Evolutionary conservation across 495 filamentous ascomycete species (phyloP), one percentile per base, ranked within the genome.

Genomic region (Lophiotrema nucula): DNA sequence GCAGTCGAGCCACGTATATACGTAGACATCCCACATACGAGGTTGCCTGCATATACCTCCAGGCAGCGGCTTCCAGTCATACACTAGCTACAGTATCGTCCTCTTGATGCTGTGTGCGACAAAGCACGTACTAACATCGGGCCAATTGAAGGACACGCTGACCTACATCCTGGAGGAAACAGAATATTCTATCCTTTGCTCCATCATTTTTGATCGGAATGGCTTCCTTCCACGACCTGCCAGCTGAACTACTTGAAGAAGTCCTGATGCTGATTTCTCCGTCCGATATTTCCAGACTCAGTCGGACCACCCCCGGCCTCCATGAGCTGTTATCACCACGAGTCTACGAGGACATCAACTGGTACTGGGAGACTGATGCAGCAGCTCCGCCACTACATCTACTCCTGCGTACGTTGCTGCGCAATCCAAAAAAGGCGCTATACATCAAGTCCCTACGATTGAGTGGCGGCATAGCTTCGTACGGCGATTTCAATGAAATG

Each of bases 171-270:
- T n/a, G n/a, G n/a, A n/a, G n/a, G n/a, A n/a, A n/a, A n/a, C n/a
- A n/a, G n/a, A n/a, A n/a, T n/a, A n/a, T n/a, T n/a, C n/a, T n/a
- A n/a, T n/a, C n/a, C n/a, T n/a, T n/a, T n/a, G n/a, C n/a, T n/a
- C n/a, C n/a, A n/a, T n/a, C n/a, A n/a, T n/a, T n/a, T n/a, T n/a
- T n/a, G n/a, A n/a, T n/a, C n/a, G n/a, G n/a, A n/a, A 48, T 48
- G 26, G 23, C 46, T 50, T 50, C 47, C 23, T 31, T 50, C 16
- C 47, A 35, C 23, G 27, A 50, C 47, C 47, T 50, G 15, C 27
- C 28, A 25, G 16, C 27, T 6, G 10, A 50, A 19, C 31, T 38
- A 18, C 23, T 50, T 33, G 47, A 50, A 18, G 18, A 10, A 18
- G 18, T 35, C 13, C 2, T 38, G 27, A 38, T 18, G 11, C 47